phyloP scores from a whole-genome alignment of 1,284 basidiomycete species.

The Phlebopus sp. region DNA sequence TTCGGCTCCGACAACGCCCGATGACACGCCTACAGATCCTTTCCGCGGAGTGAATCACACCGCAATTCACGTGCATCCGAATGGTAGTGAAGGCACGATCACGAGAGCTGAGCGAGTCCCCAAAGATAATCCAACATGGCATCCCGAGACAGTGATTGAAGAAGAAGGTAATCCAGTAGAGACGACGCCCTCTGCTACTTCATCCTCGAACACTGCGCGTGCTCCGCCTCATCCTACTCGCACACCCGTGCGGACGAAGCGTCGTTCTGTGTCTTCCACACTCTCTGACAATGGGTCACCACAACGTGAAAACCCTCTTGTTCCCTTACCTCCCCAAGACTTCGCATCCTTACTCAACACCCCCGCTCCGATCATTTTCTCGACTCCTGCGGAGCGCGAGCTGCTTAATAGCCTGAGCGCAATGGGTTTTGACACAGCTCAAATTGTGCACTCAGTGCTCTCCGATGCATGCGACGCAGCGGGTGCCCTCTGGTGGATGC shows the following conservation, averaged over 20 bases:
- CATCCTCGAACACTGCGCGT: conserved; percentile 30
- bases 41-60: conserved; percentile 29
- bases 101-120: conserved; percentile 18
- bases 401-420: conserved; percentile 74
- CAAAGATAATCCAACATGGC: conserved; percentile 12
- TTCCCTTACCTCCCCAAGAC: conserved; percentile 51
- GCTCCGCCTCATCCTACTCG: conserved; percentile 67
- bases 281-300: conserved; percentile 60
- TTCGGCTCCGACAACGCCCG: conserved; percentile 57
- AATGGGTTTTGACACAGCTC: conserved; percentile 90
- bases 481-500: conserved; percentile 96
- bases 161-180: conserved; percentile 33
- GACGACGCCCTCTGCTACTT: conserved; percentile 6
- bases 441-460: conserved; percentile 90
- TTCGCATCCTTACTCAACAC: conserved; percentile 72
- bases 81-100: conserved; percentile 53
- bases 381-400: conserved; percentile 78
- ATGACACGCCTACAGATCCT: conserved; percentile 43
- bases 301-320: conserved; percentile 44
- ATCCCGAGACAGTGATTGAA: conserved; percentile 47
- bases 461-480: conserved; percentile 91
- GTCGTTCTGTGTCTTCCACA: conserved; percentile 87
- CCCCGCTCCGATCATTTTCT: conserved; percentile 80
- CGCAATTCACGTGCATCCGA: conserved; percentile 40
- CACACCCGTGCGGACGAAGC: conserved; percentile 92